phyloP scores from a whole-genome alignment of 768 basidiomycete species.

The Lepiota venenata region DNA sequence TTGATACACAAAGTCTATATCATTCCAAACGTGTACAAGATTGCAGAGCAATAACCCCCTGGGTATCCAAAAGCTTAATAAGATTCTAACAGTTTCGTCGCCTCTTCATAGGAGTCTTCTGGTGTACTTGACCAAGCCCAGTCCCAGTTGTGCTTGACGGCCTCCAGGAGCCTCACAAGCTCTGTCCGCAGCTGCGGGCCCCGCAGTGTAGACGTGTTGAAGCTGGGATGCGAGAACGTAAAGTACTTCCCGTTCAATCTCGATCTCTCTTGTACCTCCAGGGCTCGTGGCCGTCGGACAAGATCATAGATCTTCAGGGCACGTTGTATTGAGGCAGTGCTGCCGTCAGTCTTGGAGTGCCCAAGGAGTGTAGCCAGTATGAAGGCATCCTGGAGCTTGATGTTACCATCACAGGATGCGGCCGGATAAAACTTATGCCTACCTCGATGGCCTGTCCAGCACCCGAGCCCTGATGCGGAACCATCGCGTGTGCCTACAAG shows the following conservation, averaged over 20 bases:
- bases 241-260: slow-evolving; percentile 41
- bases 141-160: slow-evolving; percentile 51
- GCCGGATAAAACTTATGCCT: slow-evolving; percentile 7
- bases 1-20: no score
- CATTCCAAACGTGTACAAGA: no score
- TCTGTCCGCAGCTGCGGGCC: slow-evolving; percentile 26
- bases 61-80: slow-evolving; percentile 2
- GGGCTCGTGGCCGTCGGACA: slow-evolving; percentile 44
- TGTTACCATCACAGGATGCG: background rate
- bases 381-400: slow-evolving; percentile 43
- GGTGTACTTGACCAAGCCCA: slow-evolving; percentile 58
- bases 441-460: slow-evolving; percentile 61
- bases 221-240: slow-evolving; percentile 28
- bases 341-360: slow-evolving; percentile 40
- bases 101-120: slow-evolving; percentile 37
- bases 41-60: no score
- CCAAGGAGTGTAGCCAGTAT: slow-evolving; percentile 42
- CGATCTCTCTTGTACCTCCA: slow-evolving; percentile 33
- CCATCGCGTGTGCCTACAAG: slow-evolving; percentile 48
- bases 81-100: slow-evolving; percentile 26
- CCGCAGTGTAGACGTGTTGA: slow-evolving; percentile 25
- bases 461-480: slow-evolving; percentile 54
- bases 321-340: slow-evolving; percentile 24
- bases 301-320: slow-evolving; percentile 46
- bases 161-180: slow-evolving; percentile 35